Evolutionary conservation across 768 basidiomycete genomes (phyloP), one percentile per base, ranked within the genome.

Genomic region (Tulasnella sp.): DNA sequence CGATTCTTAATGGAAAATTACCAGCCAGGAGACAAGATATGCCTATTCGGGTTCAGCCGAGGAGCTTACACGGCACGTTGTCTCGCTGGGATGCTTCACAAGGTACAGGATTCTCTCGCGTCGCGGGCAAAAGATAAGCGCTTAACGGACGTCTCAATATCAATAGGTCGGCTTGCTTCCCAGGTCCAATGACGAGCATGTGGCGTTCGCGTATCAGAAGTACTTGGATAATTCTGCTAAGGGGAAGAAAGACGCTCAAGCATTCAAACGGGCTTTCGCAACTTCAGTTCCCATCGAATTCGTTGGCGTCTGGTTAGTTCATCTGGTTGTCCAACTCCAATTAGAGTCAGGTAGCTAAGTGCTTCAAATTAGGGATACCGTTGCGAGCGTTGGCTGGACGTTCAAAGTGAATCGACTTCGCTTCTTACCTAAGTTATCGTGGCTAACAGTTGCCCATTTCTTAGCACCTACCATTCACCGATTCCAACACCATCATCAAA

Each of bases 291-390:
- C n/a, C n/a, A n/a, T n/a, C n/a, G n/a, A n/a, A n/a, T n/a, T n/a
- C n/a, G n/a, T n/a, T n/a, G n/a, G n/a, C n/a, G n/a, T n/a, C n/a
- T n/a, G n/a, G n/a, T n/a, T n/a, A n/a, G n/a, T n/a, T n/a, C n/a
- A n/a, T n/a, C n/a, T n/a, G n/a, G n/a, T n/a, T n/a, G n/a, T n/a
- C n/a, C n/a, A n/a, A n/a, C n/a, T n/a, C n/a, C n/a, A n/a, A n/a
- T n/a, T n/a, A n/a, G n/a, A n/a, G n/a, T n/a, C n/a, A n/a, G 44
- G 20, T 41, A n/a, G n/a, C n/a, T n/a, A n/a, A n/a, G n/a, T n/a
- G n/a, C n/a, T n/a, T n/a, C n/a, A n/a, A n/a, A 42, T 42, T 42
- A 82, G 82, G 79, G 83, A 84, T 58, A 84, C 83, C 3, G 83
- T 84, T 40, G 75, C 78, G 1, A 80, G 80, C 18, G 83, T 83